Evolutionary conservation across 2,329 filamentous ascomycete genomes (phyloP), one percentile per base, ranked within the genome.

Genomic region (Emericellopsis atlantica): DNA sequence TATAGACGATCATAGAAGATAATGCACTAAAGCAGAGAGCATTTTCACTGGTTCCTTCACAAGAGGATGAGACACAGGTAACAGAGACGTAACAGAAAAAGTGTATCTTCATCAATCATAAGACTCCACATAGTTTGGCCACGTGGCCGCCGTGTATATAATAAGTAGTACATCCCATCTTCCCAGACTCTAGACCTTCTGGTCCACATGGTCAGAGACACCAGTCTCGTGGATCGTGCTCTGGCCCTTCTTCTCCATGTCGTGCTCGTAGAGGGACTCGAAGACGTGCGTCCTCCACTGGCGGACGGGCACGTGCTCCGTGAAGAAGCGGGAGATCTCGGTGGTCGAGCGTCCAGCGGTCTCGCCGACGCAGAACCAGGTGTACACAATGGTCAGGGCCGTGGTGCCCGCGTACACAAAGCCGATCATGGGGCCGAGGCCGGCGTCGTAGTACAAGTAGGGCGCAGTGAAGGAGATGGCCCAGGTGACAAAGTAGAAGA

Each of bases 311-410:
- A 62, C 52, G 6, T 45, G 40, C 26, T 62, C 56, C n/a, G 51
- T 49, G 45, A 66, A 66, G 47, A 66, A 57, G 11, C 52, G 45
- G 18, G 56, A 52, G 24, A 66, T 57, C 40, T 65, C 57, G 14
- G 49, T 47, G 40, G 54, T 60, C 7, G 51, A 55, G 4, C 61
- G 48, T 2, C 61, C 56, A 4, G 54, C 54, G 0, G 58, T 60
- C 50, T 65, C 61, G 11, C 60, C 61, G 1, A 63, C 59, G 41
- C 61, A 64, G 46, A 60, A 63, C 54, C 54, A 65, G 10, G 51
- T 50, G 44, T 53, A 59, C 5, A 49, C 43, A 11, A 58, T 36
- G 10, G 52, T 47, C 24, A 54, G 42, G 21, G 50, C 37, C 0
- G 53, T 54, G 0, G 51, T 54, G 11, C 54, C 56, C 8, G 52